Evolutionary conservation across 2,329 filamentous ascomycete genomes (phyloP).

Genomic region (Coniella lustricola): DNA sequence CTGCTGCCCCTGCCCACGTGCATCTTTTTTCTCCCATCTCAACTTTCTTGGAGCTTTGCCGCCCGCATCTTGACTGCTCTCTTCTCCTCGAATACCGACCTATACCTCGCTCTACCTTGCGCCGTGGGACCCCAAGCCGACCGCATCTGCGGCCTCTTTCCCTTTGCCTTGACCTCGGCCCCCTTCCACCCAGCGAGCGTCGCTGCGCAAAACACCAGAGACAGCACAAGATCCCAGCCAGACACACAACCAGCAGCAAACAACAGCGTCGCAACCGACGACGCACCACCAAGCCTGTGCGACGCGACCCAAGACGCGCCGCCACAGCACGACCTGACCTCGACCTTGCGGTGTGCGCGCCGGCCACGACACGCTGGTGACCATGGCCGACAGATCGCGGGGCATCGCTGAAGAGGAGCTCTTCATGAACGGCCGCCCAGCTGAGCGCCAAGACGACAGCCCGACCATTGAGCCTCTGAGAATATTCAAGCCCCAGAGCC

Average conservation of each 20-base stretch:
- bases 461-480: slow-evolving; percentile 77
- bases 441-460: slow-evolving; percentile 50
- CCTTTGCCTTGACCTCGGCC: slow-evolving; percentile 6
- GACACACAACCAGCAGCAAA: too few species aligned
- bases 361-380: slow-evolving; percentile 16
- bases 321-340: not conserved
- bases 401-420: slow-evolving; percentile 74
- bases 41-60: too few species aligned
- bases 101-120: too few species aligned
- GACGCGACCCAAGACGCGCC: not conserved
- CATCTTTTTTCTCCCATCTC: too few species aligned
- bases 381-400: slow-evolving; percentile 46
- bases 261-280: not conserved
- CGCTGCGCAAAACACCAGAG: slow-evolving; percentile 8
- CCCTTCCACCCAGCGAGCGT: slow-evolving; percentile 10
- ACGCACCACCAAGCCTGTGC: not conserved
- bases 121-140: not conserved
- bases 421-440: slow-evolving; percentile 63
- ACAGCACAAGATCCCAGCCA: not conserved
- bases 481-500: slow-evolving; percentile 72
- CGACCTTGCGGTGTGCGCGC: slow-evolving; percentile 1
- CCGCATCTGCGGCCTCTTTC: slow-evolving; percentile 16
- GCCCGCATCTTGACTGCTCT: too few species aligned
- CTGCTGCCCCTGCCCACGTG: too few species aligned
- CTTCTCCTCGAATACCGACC: too few species aligned